Evolutionary conservation across 371 early-diverging fungal genomes (phyloP), one percentile per base, ranked within the genome.

Genomic region (Sporodiniella umbellata): DNA sequence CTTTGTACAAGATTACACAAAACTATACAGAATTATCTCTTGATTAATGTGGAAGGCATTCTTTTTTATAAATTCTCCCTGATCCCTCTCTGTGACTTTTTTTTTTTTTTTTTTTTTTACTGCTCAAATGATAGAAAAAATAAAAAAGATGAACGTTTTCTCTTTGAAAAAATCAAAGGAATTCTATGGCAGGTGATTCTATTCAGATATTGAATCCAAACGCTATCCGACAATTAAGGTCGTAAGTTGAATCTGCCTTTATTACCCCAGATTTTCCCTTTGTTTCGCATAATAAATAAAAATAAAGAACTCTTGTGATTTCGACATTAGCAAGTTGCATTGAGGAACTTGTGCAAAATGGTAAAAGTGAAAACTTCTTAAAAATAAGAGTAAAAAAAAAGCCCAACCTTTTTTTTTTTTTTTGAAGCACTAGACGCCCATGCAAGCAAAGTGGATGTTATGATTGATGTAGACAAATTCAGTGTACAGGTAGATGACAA

Each of bases 401-500:
- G 21, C 23, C 10, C 2, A 11, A 7, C 10, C 10, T 25, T 14
- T 25, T 8, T 8, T 25, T 40, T 6, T 10, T 8, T 24, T 48
- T 45, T 18, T 8, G 24, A 50, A 83, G 83, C 83, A 2, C 51
- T 86, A 24, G 88, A 88, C 51, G 85, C 86, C 8, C 54, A 65
- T 8, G 79, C 88, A 8, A 62, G 69, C 0, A 28, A 43, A 0
- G 72, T 86, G 43, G 76, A 81, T 19, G 66, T 85, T 33, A 45
- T 44, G 1, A 38, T 81, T 2, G 73, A 76, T 60, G 48, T 54
- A 14, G 62, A 70, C 7, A 74, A 72, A n/a, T 69, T 70, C 15
- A 70, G 57, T 33, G 51, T 88, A 8, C 72, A 81, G 53, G 84
- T 86, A 6, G 61, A 62, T 10, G 89, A 88, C 50, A 80, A 88